Conservation (phyloP, 2,329 filamentous ascomycete genomes). For the Boeremia lycopersici region DNA sequence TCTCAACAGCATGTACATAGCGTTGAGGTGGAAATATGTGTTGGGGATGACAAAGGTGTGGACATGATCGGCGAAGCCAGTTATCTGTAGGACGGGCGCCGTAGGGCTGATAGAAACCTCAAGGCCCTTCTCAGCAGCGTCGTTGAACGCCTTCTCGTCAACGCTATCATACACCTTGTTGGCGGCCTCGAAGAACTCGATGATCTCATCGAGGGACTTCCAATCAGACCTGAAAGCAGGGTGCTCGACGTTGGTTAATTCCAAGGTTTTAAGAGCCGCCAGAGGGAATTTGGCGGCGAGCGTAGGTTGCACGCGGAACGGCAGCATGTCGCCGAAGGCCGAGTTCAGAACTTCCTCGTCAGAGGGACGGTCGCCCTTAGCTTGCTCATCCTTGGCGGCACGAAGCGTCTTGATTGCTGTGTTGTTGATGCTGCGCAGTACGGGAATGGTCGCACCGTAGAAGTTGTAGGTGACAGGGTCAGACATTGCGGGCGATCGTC, state of each 20-base stretch:
- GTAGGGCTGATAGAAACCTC: conserved; percentile 13
- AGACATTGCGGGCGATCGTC: conserved; percentile 21
- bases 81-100: conserved; percentile 20
- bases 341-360: conserved; percentile 27
- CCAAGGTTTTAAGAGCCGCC: conserved; percentile 12
- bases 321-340: conserved; percentile 26
- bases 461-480: conserved; percentile 24
- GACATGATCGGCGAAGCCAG: conserved; percentile 20
- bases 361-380: conserved; percentile 16
- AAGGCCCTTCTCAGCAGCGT: conserved; percentile 22
- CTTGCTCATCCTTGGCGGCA: conserved; percentile 23
- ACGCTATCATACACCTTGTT: conserved; percentile 20
- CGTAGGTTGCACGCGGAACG: conserved; percentile 28
- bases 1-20: conserved; percentile 32
- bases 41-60: conserved; percentile 27
- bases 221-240: conserved; percentile 19
- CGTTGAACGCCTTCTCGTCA: conserved; percentile 26
- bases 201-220: conserved; percentile 23
- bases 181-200: conserved; percentile 26
- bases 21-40: conserved; percentile 32
- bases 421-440: conserved; percentile 14
- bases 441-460: conserved; percentile 25
- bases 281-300: conserved; percentile 23
- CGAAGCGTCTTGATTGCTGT: conserved; percentile 25
- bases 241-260: conserved; percentile 8